Percentiles rank a stretch among this genome's conserved stretches.
Conservation (phyloP, 305 asterid genomes). For the Salvia sclarea region DNA sequence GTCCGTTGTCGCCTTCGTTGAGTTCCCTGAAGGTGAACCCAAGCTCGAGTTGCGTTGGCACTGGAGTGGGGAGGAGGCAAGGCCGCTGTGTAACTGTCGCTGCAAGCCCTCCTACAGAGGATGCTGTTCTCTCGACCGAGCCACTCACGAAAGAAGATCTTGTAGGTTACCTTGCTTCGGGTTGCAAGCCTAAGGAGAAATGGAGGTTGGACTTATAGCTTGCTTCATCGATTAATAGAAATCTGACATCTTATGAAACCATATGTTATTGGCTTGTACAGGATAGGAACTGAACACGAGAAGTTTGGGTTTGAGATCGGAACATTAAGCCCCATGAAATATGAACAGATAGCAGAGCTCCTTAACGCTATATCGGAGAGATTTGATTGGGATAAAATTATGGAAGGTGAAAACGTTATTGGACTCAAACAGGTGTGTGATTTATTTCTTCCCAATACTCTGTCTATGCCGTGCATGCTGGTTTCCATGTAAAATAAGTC, state of each 20-base stretch:
- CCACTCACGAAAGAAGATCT: slow-evolving; percentile 87
- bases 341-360: slow-evolving; percentile 87
- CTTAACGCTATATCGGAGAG: slow-evolving; percentile 86
- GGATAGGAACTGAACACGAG: slow-evolving; percentile 98
- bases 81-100: slow-evolving; percentile 56
- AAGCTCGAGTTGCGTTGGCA: slow-evolving; percentile 38
- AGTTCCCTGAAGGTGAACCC: slow-evolving; percentile 41
- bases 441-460: slow-evolving; percentile 9
- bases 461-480: slow-evolving; percentile 3
- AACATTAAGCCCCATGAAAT: slow-evolving; percentile 75
- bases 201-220: slow-evolving; percentile 80
- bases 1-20: slow-evolving; percentile 39
- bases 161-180: slow-evolving; percentile 73
- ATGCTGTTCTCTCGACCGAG: slow-evolving; percentile 72
- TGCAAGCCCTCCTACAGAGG: slow-evolving; percentile 97
- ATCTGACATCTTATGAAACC: slow-evolving; percentile 25
- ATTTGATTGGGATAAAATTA: slow-evolving; percentile 92
- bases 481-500: neutral
- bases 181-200: slow-evolving; percentile 91
- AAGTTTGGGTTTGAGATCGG: slow-evolving; percentile 85
- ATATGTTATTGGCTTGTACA: slow-evolving; percentile 39
- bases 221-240: slow-evolving; percentile 1
- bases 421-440: slow-evolving; percentile 82
- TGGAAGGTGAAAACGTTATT: slow-evolving; percentile 88
- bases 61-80: slow-evolving; percentile 40